Base-by-base conservation (phyloP, 345 rosid species). In the Angophora floribunda region DNA sequence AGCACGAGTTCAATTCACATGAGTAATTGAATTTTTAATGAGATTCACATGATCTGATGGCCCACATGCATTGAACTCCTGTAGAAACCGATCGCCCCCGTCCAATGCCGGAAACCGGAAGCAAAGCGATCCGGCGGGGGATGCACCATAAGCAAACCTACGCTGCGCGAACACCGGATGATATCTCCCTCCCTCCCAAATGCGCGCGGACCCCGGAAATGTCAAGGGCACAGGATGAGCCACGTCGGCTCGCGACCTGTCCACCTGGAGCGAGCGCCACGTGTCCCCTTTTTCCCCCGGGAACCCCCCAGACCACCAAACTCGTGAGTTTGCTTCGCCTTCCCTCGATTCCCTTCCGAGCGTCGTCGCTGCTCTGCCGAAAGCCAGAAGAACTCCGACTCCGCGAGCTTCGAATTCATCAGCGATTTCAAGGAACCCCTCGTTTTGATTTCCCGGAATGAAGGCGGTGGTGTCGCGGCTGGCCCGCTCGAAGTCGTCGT, bases 381-480 rank as follows among this genome's bases (percentile, higher is more conserved):
- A 32, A 67, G 79, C 79, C 79, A 51, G 32, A 65, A 67, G 44
- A n/a, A 63, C 19, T n/a, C 36, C 17, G 9, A 63, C 9, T 7
- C 5, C 75, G 75, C 87, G 10, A 26, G 86, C 86, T 2, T 30
- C 88, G 51, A 16, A 51, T 78, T 36, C 51, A 30, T 19, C 84
- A 55, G 57, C 89, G 17, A 78, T 52, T 30, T 57, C 49, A 41
- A 26, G 15, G 32, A 36, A 21, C 24, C 65, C 51, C 45, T 36
- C 55, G 52, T 7, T 9, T 6, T 75, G 19, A 26, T 36, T 36
- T 7, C 50, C n/a, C 86, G 87, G 78, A 88, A 95, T 93, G 94
- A 94, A 51, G 87, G 67, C 92, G 50, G 44, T 90, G 67, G 92
- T 90, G 45, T 90, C 94, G 11, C 94, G 95, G 47, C 89, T 94